These are phyloP conservation scores for Alternaria sp. DNA, from an alignment of 2,329 filamentous ascomycete genomes.

Conservation along the genomic window DNA sequence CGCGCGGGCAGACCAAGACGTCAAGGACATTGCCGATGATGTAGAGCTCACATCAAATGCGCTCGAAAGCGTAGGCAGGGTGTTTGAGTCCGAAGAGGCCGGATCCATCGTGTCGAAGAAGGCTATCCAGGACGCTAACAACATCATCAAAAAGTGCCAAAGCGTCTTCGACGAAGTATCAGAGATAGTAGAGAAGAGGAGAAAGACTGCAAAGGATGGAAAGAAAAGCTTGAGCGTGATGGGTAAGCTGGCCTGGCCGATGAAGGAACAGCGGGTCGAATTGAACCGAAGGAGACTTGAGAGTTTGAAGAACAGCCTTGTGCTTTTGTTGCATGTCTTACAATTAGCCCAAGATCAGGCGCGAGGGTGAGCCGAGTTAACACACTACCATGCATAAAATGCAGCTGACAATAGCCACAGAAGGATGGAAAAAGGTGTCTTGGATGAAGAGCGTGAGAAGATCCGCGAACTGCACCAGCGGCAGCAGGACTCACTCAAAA, in stretches of 20 bases:
- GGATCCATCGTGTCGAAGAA: slow-evolving; percentile 24
- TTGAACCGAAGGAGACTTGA: slow-evolving; percentile 32
- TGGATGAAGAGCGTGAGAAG: slow-evolving; percentile 31
- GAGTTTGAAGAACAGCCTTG: slow-evolving; percentile 35
- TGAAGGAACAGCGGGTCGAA: slow-evolving; percentile 35
- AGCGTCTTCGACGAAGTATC: slow-evolving; percentile 34
- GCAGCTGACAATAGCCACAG: slow-evolving; percentile 8
- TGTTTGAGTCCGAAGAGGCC: slow-evolving; percentile 25
- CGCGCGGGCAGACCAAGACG: slow-evolving; percentile 29
- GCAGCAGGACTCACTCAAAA: slow-evolving; percentile 34
- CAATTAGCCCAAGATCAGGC: slow-evolving; percentile 32
- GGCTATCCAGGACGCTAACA: slow-evolving; percentile 31
- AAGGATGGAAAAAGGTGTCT: slow-evolving; percentile 19
- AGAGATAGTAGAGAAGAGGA: slow-evolving; percentile 29
- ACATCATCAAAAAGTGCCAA: slow-evolving; percentile 33
- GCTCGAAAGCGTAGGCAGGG: slow-evolving; percentile 29
- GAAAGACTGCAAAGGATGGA: slow-evolving; percentile 20
- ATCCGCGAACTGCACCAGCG: slow-evolving; percentile 35
- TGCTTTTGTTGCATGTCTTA: slow-evolving; percentile 35
- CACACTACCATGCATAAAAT: neutral
- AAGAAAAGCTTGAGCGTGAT: slow-evolving; percentile 19
- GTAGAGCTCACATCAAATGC: slow-evolving; percentile 34
- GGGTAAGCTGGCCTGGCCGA: slow-evolving; percentile 32
- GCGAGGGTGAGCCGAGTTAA: slow-evolving; percentile 10
- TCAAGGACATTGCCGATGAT: slow-evolving; percentile 33